Conservation (phyloP, 805 yeast genomes). For the Lachancea mirantina region DNA sequence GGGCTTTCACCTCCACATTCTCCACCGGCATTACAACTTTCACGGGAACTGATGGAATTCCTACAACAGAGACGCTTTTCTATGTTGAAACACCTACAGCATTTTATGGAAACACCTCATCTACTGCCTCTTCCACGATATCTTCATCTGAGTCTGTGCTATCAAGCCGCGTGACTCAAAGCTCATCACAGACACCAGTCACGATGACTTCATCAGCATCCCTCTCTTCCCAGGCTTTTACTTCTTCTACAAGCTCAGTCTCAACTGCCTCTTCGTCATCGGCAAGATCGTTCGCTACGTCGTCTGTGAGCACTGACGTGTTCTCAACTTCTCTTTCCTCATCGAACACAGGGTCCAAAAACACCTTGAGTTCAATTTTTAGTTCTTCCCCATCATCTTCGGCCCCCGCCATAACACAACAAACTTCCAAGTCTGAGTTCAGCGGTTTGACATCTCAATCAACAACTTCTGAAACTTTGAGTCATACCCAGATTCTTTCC, state of each 20-base stretch:
- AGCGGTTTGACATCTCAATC: no score
- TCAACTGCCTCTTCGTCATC: slow-evolving; percentile 1
- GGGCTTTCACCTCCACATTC: slow-evolving; percentile 4
- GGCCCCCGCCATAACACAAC: no score
- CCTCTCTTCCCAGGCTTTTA: slow-evolving; percentile 10
- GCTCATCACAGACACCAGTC: slow-evolving; percentile 8
- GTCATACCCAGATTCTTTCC: slow-evolving; percentile 4
- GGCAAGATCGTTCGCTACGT: slow-evolving; percentile 5
- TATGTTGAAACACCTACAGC: slow-evolving; percentile 13
- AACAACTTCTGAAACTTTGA: neutral
- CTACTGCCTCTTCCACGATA: slow-evolving; percentile 4
- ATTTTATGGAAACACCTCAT: slow-evolving; percentile 2
- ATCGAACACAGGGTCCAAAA: no score
- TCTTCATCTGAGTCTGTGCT: slow-evolving; percentile 9
- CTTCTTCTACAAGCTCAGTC: slow-evolving; percentile 4
- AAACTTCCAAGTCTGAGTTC: no score
- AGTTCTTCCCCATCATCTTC: no score
- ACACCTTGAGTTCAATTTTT: no score
- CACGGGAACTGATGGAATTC: slow-evolving; percentile 2
- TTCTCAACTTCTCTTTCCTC: no score
- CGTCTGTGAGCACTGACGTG: no score
- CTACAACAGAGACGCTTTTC: slow-evolving; percentile 3
- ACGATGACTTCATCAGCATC: neutral
- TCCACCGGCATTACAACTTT: slow-evolving; percentile 4
- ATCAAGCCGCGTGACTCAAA: no score